Evolutionary conservation across 225 moss, liverwort and hornwort species (phyloP), one percentile per base, ranked within the genome.

Genomic region (Polytrichum commune): DNA sequence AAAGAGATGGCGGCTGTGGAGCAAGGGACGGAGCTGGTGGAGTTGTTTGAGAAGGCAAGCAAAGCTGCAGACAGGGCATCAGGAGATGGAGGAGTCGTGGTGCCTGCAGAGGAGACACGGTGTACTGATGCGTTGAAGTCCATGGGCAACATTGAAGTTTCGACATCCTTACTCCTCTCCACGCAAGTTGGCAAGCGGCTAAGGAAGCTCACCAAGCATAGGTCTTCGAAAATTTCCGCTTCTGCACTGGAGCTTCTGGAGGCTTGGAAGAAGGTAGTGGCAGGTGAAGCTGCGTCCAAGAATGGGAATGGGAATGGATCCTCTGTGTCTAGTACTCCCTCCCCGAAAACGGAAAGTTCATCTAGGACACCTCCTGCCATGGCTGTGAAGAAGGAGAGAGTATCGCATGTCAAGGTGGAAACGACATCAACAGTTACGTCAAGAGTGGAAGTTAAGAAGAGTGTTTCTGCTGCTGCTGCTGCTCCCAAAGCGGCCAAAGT

Each of bases 101-200:
- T 73, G 60, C 79, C 80, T 18, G 53, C 76, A 0, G 95, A 98
- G 81, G 92, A 92, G 84, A 78, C 75, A 16, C 86, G 97, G 18
- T 98, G 95, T 72, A 74, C 80, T 5, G 95, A 91, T 5, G 85
- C 89, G 29, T 77, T 98, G 71, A 87, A 82, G 81, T 85, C 90
- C 32, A 89, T 98, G 92, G 71, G 84, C 1, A 75, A 29, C n/a
- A 29, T 92, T 9, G 76, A 86, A 67, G 95, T 98, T 4, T 91
- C 86, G 5, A 98, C 94, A 8, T 71, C 87, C 54, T 77, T 98
- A 8, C 76, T 98, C 26, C 68, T 95, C 81, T 89, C 91, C 0
- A 98, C 95, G 22, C 97, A 98, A 92, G 93, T 93, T 24, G 93
- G 90, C 56, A 96, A 90, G 78, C 88, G 87, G 54, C 76, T 96